These are phyloP conservation scores for Fusarium tuaranense DNA, from an alignment of 2,329 filamentous ascomycete species.

Conservation along the genomic window DNA sequence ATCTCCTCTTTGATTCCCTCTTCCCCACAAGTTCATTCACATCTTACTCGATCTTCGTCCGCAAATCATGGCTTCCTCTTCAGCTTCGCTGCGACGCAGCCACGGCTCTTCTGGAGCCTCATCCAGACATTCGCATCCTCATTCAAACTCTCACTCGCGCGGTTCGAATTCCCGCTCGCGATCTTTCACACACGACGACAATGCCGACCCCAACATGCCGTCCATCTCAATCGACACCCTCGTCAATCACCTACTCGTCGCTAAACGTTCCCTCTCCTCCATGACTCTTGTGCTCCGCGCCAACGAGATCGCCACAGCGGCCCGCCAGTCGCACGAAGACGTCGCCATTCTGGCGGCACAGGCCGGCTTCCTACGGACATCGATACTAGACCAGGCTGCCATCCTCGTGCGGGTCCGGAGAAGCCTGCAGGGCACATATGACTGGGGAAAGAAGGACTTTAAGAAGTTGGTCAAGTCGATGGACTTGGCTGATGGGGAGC, in stretches of 20 bases:
- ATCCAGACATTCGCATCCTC: slow-evolving; percentile 46
- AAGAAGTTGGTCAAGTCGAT: slow-evolving; percentile 71
- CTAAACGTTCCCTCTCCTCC: slow-evolving; percentile 88
- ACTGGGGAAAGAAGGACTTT: slow-evolving; percentile 70
- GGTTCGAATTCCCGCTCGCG: slow-evolving; percentile 42
- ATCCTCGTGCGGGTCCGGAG: slow-evolving; percentile 64
- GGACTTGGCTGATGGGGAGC: slow-evolving; percentile 73
- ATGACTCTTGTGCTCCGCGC: slow-evolving; percentile 86
- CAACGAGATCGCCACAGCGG: slow-evolving; percentile 84
- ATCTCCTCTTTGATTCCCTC: neutral
- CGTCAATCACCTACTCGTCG: slow-evolving; percentile 84
- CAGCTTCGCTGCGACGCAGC: slow-evolving; percentile 52
- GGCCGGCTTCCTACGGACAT: slow-evolving; percentile 73
- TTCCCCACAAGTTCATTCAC: neutral
- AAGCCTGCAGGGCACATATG: slow-evolving; percentile 66
- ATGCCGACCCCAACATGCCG: slow-evolving; percentile 20
- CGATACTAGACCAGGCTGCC: slow-evolving; percentile 67
- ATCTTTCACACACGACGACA: slow-evolving; percentile 35
- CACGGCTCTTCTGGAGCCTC: slow-evolving; percentile 52
- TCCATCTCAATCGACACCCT: slow-evolving; percentile 75
- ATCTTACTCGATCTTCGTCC: neutral
- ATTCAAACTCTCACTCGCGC: slow-evolving; percentile 44
- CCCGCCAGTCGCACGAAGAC: slow-evolving; percentile 81
- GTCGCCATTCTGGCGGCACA: slow-evolving; percentile 79
- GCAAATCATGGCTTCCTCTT: slow-evolving; percentile 51